phyloP scores from a whole-genome alignment of 345 rosid genomes.

The Pelargonium nanum region DNA sequence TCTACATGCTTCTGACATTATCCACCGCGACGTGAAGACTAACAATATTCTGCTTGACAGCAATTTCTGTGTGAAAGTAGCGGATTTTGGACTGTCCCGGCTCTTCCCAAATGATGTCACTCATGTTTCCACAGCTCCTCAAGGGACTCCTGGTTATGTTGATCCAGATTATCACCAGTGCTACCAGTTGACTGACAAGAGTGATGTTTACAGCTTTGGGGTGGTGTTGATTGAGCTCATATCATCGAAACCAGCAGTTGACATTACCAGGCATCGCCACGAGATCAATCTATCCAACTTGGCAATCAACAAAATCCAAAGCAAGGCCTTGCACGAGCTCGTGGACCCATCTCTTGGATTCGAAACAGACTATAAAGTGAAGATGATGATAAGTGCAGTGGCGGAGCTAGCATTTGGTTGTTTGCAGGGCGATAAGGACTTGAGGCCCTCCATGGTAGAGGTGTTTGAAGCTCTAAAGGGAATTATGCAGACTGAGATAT shows the following conservation, averaged over 20 bases:
- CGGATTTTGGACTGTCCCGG: conserved; percentile 85
- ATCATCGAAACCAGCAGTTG: conserved; percentile 84
- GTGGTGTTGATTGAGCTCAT: conserved; percentile 55
- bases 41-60: conserved; percentile 75
- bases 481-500: conserved; percentile 25
- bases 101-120: conserved; percentile 59
- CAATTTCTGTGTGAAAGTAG: conserved; percentile 75
- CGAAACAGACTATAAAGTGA: conserved; percentile 36
- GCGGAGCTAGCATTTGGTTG: conserved; percentile 85
- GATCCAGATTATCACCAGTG: conserved; percentile 88
- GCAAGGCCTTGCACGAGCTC: conserved; percentile 45
- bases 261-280: conserved; percentile 64
- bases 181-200: conserved; percentile 73
- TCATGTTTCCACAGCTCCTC: conserved; percentile 86
- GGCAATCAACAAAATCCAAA: conserved; percentile 74
- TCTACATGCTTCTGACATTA: conserved; percentile 63
- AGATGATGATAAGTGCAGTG: conserved; percentile 44
- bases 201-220: conserved; percentile 82
- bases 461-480: conserved; percentile 36
- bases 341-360: conserved; percentile 66
- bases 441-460: conserved; percentile 61
- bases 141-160: conserved; percentile 91
- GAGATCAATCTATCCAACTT: conserved; percentile 71
- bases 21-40: conserved; percentile 89
- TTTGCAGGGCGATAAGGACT: conserved; percentile 52